Base-by-base conservation (phyloP, 2,329 filamentous ascomycete genomes). In the Fusarium sterilihyphosum region DNA sequence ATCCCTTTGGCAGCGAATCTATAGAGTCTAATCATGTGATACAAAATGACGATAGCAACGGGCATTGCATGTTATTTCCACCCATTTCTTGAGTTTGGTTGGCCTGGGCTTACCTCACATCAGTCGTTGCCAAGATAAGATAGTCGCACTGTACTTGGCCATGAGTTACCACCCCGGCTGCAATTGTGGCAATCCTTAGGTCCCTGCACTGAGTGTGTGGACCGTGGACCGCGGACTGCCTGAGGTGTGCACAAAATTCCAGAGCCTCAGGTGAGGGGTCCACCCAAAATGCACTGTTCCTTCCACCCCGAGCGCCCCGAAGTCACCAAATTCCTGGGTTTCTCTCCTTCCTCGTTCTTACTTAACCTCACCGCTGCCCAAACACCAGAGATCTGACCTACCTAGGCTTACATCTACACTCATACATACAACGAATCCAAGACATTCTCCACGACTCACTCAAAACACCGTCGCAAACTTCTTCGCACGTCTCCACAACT, bases 191-290 rank as follows among this genome's bases (percentile, higher is more conserved):
- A 63, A 75, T 44, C 60, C 49, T 41, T 71, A 16, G 46, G 24
- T 47, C 24, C 38, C 71, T 60, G 61, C 56, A 56, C 65, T 62
- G 71, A 29, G 33, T n/a, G 17, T 46, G 46, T 31, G 46, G 46
- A 43, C n/a, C 8, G 40, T 72, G 58, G 26, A 44, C 38, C 18
- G 54, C 22, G 13, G 17, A 44, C 41, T 59, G 40, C 29, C 56
- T 50, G 49, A 52, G 49, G 49, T 52, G 66, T 75, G 71, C 57
- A 62, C 69, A 60, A 75, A 65, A 63, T 70, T 69, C 68, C 61
- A 72, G 72, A 75, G 72, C 72, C 72, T 75, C 72, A 73, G 72
- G 72, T 74, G 72, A 74, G 72, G 70, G 72, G 66, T 65, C 72
- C 72, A 75, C 72, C 59, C 40, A 53, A 53, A 65, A 44, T 40